These are phyloP conservation scores for Fraxinus baroniana DNA, from an alignment of 305 asterid species.

Conservation along the genomic window DNA sequence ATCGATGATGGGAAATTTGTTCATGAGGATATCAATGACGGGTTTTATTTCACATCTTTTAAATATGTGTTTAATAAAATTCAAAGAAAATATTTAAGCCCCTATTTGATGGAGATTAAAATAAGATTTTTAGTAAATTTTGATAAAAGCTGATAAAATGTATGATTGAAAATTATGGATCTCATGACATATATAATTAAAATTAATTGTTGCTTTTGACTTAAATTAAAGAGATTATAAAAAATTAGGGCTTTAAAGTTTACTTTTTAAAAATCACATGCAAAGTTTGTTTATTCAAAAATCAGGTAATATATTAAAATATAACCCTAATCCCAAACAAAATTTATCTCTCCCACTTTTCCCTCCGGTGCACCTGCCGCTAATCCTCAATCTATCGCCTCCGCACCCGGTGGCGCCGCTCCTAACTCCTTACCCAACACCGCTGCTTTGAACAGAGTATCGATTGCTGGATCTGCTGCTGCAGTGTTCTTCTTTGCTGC, in stretches of 20 bases:
- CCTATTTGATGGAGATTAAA: neutral
- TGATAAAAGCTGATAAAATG: no score
- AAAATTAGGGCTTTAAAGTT: no score
- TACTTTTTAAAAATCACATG: no score
- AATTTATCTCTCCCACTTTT: conserved; percentile 3
- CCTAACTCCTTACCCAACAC: conserved; percentile 18
- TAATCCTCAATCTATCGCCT: conserved; percentile 22
- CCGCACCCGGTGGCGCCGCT: conserved; percentile 27
- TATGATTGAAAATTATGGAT: no score
- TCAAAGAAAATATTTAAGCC: no score
- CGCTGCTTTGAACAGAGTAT: conserved; percentile 33
- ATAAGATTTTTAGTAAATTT: neutral
- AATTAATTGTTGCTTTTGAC: no score
- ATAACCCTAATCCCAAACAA: no score
- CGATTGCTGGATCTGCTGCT: conserved; percentile 35
- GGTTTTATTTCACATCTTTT: neutral
- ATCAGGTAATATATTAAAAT: no score
- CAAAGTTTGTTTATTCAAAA: no score
- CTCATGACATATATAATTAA: no score
- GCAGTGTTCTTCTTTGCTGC: conserved; percentile 34
- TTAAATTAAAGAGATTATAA: no score
- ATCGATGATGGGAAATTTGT: neutral
- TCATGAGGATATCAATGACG: no score
- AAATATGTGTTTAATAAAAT: neutral
- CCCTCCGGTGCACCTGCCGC: conserved; percentile 19